Evolutionary conservation across 208 protist species (phyloP).

Genomic region (Trypanosoma cruzi): DNA sequence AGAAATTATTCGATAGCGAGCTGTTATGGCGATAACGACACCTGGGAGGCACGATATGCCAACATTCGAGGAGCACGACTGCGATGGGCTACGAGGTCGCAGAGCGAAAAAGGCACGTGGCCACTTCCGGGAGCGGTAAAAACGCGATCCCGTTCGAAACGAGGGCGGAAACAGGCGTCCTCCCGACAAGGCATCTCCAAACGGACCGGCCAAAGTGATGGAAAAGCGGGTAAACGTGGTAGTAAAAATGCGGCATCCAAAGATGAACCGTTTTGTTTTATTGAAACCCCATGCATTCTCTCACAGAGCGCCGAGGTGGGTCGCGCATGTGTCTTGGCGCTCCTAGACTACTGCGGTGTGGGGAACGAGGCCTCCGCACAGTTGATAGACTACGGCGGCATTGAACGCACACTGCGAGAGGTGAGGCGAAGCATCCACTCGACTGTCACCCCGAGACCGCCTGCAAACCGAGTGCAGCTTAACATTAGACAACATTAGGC

Average conservation of each 20-base stretch:
- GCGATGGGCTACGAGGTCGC: background rate
- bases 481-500: constrained; percentile 48
- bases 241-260: background rate
- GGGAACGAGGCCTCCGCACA: constrained; percentile 34
- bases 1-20: background rate
- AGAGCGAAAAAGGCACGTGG: background rate
- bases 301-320: constrained; percentile 72
- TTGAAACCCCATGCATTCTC: constrained; percentile 62
- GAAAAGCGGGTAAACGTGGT: background rate
- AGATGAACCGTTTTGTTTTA: constrained; percentile 15
- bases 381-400: constrained; percentile 56
- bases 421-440: constrained; percentile 53
- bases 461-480: constrained; percentile 21
- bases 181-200: background rate
- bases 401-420: constrained; percentile 63
- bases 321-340: constrained; percentile 59
- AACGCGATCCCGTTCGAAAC: background rate
- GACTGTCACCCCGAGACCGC: constrained; percentile 16
- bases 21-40: constrained; percentile 1
- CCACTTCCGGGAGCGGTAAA: background rate
- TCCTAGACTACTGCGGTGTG: constrained; percentile 82
- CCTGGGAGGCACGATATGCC: constrained; percentile 23
- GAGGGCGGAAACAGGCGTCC: background rate
- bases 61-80: background rate
- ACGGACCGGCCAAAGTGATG: background rate